Base-by-base conservation (phyloP, 192 early-diverging fungal genomes). In the Dimargaris xerosporica region DNA sequence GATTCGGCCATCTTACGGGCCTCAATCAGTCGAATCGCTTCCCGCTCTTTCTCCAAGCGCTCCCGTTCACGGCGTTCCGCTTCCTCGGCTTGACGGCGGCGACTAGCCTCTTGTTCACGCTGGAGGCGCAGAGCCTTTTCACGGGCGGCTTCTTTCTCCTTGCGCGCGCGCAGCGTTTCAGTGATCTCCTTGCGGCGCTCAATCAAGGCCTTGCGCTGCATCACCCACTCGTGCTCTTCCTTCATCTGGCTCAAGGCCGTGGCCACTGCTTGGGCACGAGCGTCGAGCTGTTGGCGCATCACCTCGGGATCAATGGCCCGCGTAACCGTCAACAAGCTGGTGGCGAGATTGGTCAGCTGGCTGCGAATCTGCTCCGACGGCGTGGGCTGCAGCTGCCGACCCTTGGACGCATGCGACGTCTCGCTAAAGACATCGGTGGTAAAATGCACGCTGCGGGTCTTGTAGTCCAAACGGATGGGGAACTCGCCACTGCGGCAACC, bases 401-500 rank as follows among this genome's bases (percentile, higher is more conserved):
- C 89, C 62, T 85, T 87, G 58, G 89, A 83, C 53, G 87, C 80
- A 30, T 86, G 78, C 66, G 81, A 79, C 44, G 82, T 73, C 29
- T 90, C 76, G 42, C 80, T 73, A 60, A 96, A 98, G 39, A 92
- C 71, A 63, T 96, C 91, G 19, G 86, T 91, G 68, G 94, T 93
- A 65, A 99, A 99, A 39, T 86, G 87, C 61, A 98, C 80, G 47
- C 85, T 86, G 61, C 85, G 88, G 17, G 90, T 81, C 62, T 84
- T 80, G 77, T 98, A 92, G 78, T 99, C 91, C 62, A 99, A 80
- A 55, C 94, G 87, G 66, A 99, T 94, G 56, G 82, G 82, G 66
- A 99, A 80, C 71, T 99, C 96, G 31, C 93, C 93, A 71, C 90
- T 92, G 53, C 93, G 86, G 70, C 89, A 91, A 42, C 95, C 96